Base-by-base conservation (phyloP, 805 yeast species). In the Saccharomyces cerevisiae region DNA sequence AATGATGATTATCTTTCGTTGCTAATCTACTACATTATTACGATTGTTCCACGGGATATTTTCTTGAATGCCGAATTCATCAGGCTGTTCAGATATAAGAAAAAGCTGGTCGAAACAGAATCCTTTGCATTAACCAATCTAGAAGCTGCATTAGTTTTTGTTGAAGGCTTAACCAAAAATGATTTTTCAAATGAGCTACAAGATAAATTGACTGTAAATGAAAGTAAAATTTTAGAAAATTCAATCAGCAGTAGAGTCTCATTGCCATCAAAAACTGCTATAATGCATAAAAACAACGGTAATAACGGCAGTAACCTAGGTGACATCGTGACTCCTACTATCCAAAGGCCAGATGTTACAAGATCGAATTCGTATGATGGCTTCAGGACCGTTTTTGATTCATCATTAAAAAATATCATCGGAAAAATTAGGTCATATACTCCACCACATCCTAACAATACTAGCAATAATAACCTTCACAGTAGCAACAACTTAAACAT, bases 131-230 rank as follows among this genome's bases (percentile, higher is more conserved):
- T 68, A 14, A 69, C 73, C 10, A 69, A 69, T 55, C 53, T 68
- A 9, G 71, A 68, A 41, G 73, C 72, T 1, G 70, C 71, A 1
- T 54, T 69, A 13, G 61, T 61, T n/a, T 69, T 67, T 49, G 57
- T 69, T n/a, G 71, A 66, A 43, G 65, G 66, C 2, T 56, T 69
- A 22, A 64, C 67, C 13, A 31, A 57, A 4, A 30, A 29, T 26
- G 69, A 67, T 50, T 60, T 66, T 46, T 59, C 70, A 2, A 50
- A 58, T 8, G 57, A 55, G 31, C 54, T 60, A 8, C 57, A 58
- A 47, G 59, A 55, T 14, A 55, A 61, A 27, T 47, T 68, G 24
- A 29, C 59, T 2, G 24, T 46, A 10, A 51, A 52, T 3, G 65
- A 63, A 31, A 53, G 41, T 41, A 50, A 54, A 6, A 22, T 59